A percentile compares a stretch with the other conserved stretches of the same genome.
Evolutionary conservation across 1,284 basidiomycete species (phyloP).

Genomic region (Xerocomus nothofagi): DNA sequence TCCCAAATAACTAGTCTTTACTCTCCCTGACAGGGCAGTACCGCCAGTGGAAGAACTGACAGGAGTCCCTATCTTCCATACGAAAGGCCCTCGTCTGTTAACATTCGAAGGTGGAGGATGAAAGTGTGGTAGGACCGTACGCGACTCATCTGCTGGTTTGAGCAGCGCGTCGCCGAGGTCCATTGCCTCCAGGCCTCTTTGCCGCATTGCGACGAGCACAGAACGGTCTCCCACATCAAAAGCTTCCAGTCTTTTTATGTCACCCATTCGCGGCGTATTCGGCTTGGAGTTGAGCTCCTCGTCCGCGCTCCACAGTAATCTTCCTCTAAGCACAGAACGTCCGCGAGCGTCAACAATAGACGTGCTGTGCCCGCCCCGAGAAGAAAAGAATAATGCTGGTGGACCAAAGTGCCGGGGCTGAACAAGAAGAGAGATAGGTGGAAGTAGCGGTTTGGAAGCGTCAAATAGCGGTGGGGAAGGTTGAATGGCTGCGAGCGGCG

Average conservation of each 20-base stretch:
- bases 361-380: constrained; percentile 80
- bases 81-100: constrained; percentile 68
- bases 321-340: constrained; percentile 75
- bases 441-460: constrained; percentile 59
- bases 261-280: constrained; percentile 57
- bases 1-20: constrained; percentile 38
- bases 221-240: constrained; percentile 73
- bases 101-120: constrained; percentile 55
- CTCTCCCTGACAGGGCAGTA: constrained; percentile 43
- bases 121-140: constrained; percentile 66
- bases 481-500: constrained; percentile 37
- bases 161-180: constrained; percentile 75
- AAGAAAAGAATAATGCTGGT: constrained; percentile 83
- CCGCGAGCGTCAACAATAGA: constrained; percentile 82
- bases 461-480: constrained; percentile 27
- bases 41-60: constrained; percentile 45
- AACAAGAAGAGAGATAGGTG: constrained; percentile 76
- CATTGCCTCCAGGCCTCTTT: constrained; percentile 77
- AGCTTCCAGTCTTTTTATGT: constrained; percentile 75
- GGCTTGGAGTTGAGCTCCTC: constrained; percentile 48
- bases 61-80: constrained; percentile 78
- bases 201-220: constrained; percentile 77
- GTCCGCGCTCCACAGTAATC: constrained; percentile 74
- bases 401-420: constrained; percentile 83
- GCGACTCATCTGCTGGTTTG: constrained; percentile 72